Evolutionary conservation across 192 early-diverging fungal species (phyloP), one percentile per base, ranked within the genome.

Genomic region (Helicostylum pulchrum): DNA sequence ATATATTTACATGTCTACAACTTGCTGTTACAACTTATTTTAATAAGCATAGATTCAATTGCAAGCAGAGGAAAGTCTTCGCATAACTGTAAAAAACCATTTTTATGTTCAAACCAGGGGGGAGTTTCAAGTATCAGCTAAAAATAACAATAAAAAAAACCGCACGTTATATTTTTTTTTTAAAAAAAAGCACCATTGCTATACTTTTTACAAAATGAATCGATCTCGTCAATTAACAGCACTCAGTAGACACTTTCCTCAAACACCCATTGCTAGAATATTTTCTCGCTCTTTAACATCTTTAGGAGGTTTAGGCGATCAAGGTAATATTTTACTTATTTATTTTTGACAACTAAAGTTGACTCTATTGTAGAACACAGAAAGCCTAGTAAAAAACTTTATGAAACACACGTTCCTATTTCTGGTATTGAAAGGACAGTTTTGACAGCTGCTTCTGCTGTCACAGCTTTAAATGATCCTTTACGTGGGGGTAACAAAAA

Each of bases 381-480:
- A 39, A 39, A 6, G 5, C 36, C 36, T 39, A 10, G 36, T 39
- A 66, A 31, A 64, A 72, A 20, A 61, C 65, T 87, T 1, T 91
- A 88, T 62, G 66, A 70, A 7, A 79, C 80, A 1, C 88, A 91
- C 66, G 78, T 78, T 32, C 87, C 85, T 26, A 88, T 88, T 36
- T 88, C 89, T 7, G 53, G 58, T 19, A 20, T 88, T 43, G 82
- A 93, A 68, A 84, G 84, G 52, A 51, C 76, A 3, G 51, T 87
- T 7, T 71, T 95, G 6, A 87, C 93, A n/a, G 78, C 84, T 4
- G 85, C 86, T 4, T 84, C 93, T 0, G 92, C 91, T 3, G 67
- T 95, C 42, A 85, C 83, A 53, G 89, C 89, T 11, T 78, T 94
- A 23, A 73, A 74, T 15, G 87, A 94, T 65, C 95, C 95, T 3